Evolutionary conservation across 768 basidiomycete genomes (phyloP).

Genomic region (Tubosaeta sp.): DNA sequence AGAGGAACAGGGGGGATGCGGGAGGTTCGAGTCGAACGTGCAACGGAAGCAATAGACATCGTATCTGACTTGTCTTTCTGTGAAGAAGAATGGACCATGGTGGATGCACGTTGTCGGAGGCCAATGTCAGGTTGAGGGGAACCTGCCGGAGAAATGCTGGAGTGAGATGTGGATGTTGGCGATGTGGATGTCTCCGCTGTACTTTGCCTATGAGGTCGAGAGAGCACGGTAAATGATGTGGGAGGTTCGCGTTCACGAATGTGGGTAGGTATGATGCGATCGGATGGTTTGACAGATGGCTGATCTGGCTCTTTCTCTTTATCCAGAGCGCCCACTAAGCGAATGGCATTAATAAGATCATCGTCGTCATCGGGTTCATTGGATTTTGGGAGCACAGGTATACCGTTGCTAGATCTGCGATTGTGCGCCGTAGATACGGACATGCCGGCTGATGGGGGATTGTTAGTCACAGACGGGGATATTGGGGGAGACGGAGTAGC

Average conservation of each 20-base stretch:
- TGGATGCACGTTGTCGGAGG: constrained; percentile 12
- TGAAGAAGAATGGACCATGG: constrained; percentile 2
- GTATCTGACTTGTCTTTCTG: constrained; percentile 27
- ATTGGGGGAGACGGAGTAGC: constrained; percentile 18
- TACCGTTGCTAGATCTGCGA: constrained; percentile 18
- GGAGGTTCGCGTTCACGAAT: constrained; percentile 54
- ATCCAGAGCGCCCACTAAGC: constrained; percentile 28
- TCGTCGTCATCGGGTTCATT: constrained; percentile 21
- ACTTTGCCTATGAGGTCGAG: constrained; percentile 44
- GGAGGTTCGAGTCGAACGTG: constrained; percentile 23
- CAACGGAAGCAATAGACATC: constrained; percentile 21
- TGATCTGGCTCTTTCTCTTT: constrained; percentile 11
- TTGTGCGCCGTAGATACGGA: constrained; percentile 5
- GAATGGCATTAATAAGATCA: constrained; percentile 30
- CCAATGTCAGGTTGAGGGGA: constrained; percentile 12
- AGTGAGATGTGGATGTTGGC: constrained; percentile 11
- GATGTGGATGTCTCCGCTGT: constrained; percentile 11
- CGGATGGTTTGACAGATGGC: constrained; percentile 5
- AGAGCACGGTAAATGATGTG: constrained; percentile 59
- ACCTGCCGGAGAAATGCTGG: background rate
- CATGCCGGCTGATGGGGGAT: background rate
- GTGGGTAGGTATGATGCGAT: constrained; percentile 46
- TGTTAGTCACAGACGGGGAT: constrained; percentile 12
- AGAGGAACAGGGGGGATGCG: constrained; percentile 29
- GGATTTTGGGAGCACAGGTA: constrained; percentile 3